Conservation (phyloP, 306 rosid species). For the Quercus ilex region DNA sequence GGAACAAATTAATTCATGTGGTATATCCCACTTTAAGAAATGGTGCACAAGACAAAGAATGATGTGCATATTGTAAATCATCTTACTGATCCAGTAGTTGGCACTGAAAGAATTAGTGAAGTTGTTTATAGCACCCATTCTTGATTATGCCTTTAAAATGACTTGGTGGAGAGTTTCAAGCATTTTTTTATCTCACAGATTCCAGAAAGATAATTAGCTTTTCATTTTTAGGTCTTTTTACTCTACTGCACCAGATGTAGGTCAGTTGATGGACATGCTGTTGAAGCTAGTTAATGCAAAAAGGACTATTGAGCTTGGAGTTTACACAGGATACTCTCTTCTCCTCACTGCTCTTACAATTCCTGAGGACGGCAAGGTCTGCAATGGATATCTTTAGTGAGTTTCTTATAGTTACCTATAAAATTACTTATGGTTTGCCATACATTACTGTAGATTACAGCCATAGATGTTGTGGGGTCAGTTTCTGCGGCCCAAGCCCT, state of each 20-base stretch:
- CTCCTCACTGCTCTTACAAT: slow-evolving; percentile 64
- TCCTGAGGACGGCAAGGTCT: slow-evolving; percentile 55
- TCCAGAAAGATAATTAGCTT: neutral
- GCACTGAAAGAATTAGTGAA: neutral
- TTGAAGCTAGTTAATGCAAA: slow-evolving; percentile 27
- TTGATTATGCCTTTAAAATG: neutral
- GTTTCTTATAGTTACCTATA: neutral
- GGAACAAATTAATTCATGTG: too few relatives aligned
- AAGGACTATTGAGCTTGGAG: slow-evolving; percentile 56
- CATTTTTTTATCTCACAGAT: neutral
- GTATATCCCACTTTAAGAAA: too few relatives aligned
- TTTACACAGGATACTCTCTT: slow-evolving; percentile 63
- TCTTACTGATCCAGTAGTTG: neutral
- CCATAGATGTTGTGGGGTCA: too few relatives aligned
- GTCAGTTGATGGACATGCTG: slow-evolving; percentile 29
- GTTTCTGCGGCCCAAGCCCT: too few relatives aligned
- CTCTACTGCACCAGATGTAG: slow-evolving; percentile 29
- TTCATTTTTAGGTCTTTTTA: slow-evolving; percentile 13
- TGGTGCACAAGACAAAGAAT: too few relatives aligned
- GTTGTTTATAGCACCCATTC: neutral
- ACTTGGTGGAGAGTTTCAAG: neutral
- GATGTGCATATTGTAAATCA: neutral
- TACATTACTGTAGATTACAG: slow-evolving; percentile 39
- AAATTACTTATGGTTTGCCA: neutral
- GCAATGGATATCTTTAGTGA: neutral